Evolutionary conservation across 495 filamentous ascomycete species (phyloP).

Genomic region (Tuber aestivum): DNA sequence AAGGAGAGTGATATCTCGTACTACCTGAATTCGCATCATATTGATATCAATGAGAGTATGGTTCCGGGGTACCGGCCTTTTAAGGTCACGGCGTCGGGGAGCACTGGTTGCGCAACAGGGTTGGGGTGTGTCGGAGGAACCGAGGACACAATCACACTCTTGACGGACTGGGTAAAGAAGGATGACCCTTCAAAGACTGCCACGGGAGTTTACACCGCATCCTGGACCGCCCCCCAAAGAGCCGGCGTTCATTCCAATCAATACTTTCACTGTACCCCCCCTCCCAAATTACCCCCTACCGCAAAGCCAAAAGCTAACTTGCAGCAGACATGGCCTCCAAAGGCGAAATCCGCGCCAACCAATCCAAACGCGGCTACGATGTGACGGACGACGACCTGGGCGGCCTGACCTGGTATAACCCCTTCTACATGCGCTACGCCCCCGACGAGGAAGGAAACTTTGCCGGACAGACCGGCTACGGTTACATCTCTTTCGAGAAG

Average conservation of each 20-base stretch:
- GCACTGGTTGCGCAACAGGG: conserved; percentile 61
- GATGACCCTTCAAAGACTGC: conserved; percentile 60
- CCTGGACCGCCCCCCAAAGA: conserved; percentile 87
- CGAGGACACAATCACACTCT: conserved; percentile 86
- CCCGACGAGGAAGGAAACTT: conserved; percentile 95
- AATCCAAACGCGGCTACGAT: conserved; percentile 91
- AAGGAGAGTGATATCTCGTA: conserved; percentile 87
- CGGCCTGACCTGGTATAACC: conserved; percentile 76
- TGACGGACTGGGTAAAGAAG: conserved; percentile 80
- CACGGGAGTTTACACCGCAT: conserved; percentile 88
- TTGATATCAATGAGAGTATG: conserved; percentile 88
- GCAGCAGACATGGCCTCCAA: conserved; percentile 63
- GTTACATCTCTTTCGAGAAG: conserved; percentile 92
- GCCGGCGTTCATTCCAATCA: conserved; percentile 92
- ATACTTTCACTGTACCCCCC: conserved; percentile 72
- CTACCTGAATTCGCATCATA: conserved; percentile 89
- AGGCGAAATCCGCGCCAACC: conserved; percentile 83
- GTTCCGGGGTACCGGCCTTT: conserved; percentile 72
- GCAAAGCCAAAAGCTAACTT: conserved; percentile 3
- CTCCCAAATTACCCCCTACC: not conserved
- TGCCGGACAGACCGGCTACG: conserved; percentile 81
- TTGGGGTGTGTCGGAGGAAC: conserved; percentile 73
- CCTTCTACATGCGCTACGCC: conserved; percentile 96
- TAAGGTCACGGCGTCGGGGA: conserved; percentile 70
- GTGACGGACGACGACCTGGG: conserved; percentile 72